phyloP scores from a whole-genome alignment of 2,329 filamentous ascomycete species.

The Davidsoniella virescens region DNA sequence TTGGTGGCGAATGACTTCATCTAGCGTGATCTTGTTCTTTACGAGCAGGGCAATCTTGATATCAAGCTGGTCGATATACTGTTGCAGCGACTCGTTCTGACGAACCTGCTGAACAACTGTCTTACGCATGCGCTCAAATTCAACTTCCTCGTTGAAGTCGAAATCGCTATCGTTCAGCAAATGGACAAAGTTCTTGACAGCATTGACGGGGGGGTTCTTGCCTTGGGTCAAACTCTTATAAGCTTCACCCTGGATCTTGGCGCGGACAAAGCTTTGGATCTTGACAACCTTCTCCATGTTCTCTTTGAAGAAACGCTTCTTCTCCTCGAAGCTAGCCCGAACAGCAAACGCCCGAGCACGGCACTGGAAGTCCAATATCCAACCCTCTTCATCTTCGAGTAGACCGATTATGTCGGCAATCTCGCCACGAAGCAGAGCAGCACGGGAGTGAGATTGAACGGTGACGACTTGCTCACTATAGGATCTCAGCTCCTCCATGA shows the following conservation, averaged over 20 bases:
- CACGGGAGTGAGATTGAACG: slow-evolving; percentile 62
- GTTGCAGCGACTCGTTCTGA: slow-evolving; percentile 91
- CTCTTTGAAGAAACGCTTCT: slow-evolving; percentile 75
- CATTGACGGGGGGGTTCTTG: slow-evolving; percentile 91
- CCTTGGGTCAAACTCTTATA: slow-evolving; percentile 94
- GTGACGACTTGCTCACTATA: slow-evolving; percentile 49
- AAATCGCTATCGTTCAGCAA: slow-evolving; percentile 96
- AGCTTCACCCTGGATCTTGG: slow-evolving; percentile 88
- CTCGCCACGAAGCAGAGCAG: slow-evolving; percentile 59
- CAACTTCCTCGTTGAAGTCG: slow-evolving; percentile 96
- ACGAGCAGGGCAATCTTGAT: slow-evolving; percentile 97
- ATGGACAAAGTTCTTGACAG: slow-evolving; percentile 96
- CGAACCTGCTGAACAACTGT: slow-evolving; percentile 94
- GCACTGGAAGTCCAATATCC: slow-evolving; percentile 58
- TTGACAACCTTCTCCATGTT: slow-evolving; percentile 99
- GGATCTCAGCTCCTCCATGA: slow-evolving; percentile 54
- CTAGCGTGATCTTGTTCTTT: slow-evolving; percentile 98
- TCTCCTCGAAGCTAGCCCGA: slow-evolving; percentile 61
- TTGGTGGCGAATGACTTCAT: slow-evolving; percentile 94
- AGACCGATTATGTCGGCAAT: slow-evolving; percentile 60
- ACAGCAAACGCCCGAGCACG: slow-evolving; percentile 58
- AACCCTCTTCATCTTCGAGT: slow-evolving; percentile 70
- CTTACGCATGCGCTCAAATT: slow-evolving; percentile 88
- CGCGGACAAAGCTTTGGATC: slow-evolving; percentile 90
- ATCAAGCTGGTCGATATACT: slow-evolving; percentile 95